Conservation (phyloP, 2,329 filamentous ascomycete genomes). For the Cladophialophora chaetospira region DNA sequence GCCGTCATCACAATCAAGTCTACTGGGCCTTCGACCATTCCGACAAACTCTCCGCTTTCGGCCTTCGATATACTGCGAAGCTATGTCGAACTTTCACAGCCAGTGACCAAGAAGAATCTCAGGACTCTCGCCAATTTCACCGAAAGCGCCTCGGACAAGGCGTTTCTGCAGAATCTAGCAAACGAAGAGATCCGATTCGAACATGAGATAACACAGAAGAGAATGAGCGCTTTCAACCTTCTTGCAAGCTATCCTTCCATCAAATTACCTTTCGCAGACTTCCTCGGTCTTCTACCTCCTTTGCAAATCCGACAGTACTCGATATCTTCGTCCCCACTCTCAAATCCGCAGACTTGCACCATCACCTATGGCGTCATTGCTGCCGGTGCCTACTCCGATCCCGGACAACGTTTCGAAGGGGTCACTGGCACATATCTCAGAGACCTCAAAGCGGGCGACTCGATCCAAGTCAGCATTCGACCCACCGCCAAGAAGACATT, state of each 20-base stretch:
- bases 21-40: slow-evolving; percentile 50
- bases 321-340: slow-evolving; percentile 72
- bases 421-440: slow-evolving; percentile 72
- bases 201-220: slow-evolving; percentile 56
- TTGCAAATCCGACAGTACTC: slow-evolving; percentile 77
- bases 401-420: slow-evolving; percentile 56
- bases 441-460: slow-evolving; percentile 45
- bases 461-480: slow-evolving; percentile 39
- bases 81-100: slow-evolving; percentile 73
- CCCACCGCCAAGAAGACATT: slow-evolving; percentile 41
- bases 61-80: slow-evolving; percentile 67
- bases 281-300: slow-evolving; percentile 70
- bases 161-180: slow-evolving; percentile 8
- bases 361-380: slow-evolving; percentile 70
- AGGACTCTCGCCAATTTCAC: not conserved
- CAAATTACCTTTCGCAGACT: slow-evolving; percentile 64
- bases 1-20: slow-evolving; percentile 63
- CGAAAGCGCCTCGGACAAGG: slow-evolving; percentile 7
- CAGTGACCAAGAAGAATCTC: slow-evolving; percentile 64
- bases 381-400: slow-evolving; percentile 48
- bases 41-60: slow-evolving; percentile 54
- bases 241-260: slow-evolving; percentile 64
- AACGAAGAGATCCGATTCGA: slow-evolving; percentile 5
- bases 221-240: slow-evolving; percentile 62
- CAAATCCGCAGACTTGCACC: slow-evolving; percentile 57